Evolutionary conservation across 495 filamentous ascomycete genomes (phyloP).

Genomic region (Rostrohypoxylon terebratum): DNA sequence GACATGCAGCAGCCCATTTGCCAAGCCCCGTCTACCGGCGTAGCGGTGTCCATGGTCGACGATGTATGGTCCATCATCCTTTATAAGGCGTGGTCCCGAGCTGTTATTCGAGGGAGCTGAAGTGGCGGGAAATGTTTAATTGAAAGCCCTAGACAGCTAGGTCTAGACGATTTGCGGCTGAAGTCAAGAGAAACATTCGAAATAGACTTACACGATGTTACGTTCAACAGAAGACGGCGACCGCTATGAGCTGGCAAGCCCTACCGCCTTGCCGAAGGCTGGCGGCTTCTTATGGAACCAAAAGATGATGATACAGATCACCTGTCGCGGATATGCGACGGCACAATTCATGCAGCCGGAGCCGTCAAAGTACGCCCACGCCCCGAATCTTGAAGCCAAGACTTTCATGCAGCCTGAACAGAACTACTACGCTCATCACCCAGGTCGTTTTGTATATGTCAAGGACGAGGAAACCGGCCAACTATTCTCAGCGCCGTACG

Average conservation of each 20-base stretch:
- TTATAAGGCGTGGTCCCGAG: conserved; percentile 38
- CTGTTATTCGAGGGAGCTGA: conserved; percentile 14
- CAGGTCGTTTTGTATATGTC: conserved; percentile 69
- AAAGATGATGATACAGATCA: conserved; percentile 70
- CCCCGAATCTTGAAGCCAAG: conserved; percentile 67
- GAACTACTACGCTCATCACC: conserved; percentile 69
- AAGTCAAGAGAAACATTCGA: conserved; percentile 20
- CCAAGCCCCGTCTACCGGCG: conserved; percentile 40
- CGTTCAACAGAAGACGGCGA: conserved; percentile 62
- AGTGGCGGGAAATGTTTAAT: conserved; percentile 24
- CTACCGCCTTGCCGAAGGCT: conserved; percentile 68
- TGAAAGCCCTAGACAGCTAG: conserved; percentile 21
- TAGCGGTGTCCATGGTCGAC: conserved; percentile 34
- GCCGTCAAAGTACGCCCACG: conserved; percentile 67
- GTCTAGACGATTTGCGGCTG: conserved; percentile 26
- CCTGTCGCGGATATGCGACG: conserved; percentile 67
- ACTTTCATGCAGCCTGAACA: conserved; percentile 72
- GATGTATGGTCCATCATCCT: conserved; percentile 21
- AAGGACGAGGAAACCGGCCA: conserved; percentile 66
- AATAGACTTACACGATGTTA: conserved; percentile 48
- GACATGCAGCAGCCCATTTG: conserved; percentile 38
- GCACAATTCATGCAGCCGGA: conserved; percentile 71
- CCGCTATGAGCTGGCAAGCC: conserved; percentile 66
- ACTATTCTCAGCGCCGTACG: conserved; percentile 67
- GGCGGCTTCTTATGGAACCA: conserved; percentile 70